A percentile compares a stretch with the other conserved stretches of the same genome.
Evolutionary conservation across 139 green algal genomes (phyloP).

Genomic region (Trebouxia sp.): DNA sequence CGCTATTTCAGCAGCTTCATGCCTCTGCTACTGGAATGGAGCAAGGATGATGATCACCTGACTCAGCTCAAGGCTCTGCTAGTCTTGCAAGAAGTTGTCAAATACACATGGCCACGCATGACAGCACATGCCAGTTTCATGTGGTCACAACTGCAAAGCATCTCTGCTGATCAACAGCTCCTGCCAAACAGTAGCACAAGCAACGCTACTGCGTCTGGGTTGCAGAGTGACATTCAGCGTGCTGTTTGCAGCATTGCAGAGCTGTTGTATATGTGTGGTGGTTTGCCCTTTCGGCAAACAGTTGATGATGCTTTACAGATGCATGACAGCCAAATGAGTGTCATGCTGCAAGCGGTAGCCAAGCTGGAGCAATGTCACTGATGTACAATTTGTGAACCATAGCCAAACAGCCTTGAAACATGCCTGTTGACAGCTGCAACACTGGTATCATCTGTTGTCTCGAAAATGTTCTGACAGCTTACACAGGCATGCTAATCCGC

Average conservation of each 20-base stretch:
- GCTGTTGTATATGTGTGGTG: constrained; percentile 1
- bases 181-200: too few species aligned
- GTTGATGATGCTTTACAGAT: not conserved
- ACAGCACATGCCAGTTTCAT: constrained; percentile 44
- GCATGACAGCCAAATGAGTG: too few species aligned
- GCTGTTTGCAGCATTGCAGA: not conserved
- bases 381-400: too few species aligned
- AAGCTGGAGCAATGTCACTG: too few species aligned
- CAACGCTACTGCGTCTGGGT: too few species aligned
- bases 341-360: not conserved
- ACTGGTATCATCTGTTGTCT: too few species aligned
- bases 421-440: too few species aligned
- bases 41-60: constrained; percentile 36
- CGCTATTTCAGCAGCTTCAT: constrained; percentile 44
- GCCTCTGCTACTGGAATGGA: constrained; percentile 57
- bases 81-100: constrained; percentile 38
- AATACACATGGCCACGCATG: constrained; percentile 47
- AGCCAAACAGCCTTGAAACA: too few species aligned
- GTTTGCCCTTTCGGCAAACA: not conserved
- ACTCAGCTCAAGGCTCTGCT: constrained; percentile 29
- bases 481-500: too few species aligned
- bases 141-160: constrained; percentile 42
- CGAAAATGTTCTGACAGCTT: too few species aligned
- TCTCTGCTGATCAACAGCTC: too few species aligned
- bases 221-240: not conserved